Evolutionary conservation across 1,139 yeast species (phyloP).

Genomic region (Hemisphaericaspora subhashii): DNA sequence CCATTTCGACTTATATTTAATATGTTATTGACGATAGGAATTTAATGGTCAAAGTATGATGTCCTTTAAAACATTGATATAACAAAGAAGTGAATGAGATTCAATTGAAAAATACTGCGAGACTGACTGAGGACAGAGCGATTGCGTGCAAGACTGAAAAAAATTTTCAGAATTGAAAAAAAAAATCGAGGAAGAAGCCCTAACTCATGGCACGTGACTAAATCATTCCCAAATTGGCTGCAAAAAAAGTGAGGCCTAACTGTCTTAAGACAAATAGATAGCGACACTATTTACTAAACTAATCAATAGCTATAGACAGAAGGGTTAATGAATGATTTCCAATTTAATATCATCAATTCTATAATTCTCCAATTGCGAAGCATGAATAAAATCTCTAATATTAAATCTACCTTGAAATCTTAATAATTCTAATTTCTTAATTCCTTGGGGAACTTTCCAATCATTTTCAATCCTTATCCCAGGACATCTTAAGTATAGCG

Average conservation of each 20-base stretch:
- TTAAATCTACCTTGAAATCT: slow-evolving; percentile 3
- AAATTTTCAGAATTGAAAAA: slow-evolving; percentile 4
- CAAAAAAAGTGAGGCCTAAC: too few relatives aligned
- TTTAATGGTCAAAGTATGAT: slow-evolving; percentile 64
- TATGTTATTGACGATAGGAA: slow-evolving; percentile 76
- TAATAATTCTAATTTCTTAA: slow-evolving; percentile 2
- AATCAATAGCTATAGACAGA: too few relatives aligned
- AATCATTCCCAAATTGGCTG: too few relatives aligned
- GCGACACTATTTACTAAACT: too few relatives aligned
- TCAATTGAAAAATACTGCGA: slow-evolving; percentile 3
- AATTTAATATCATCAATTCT: slow-evolving; percentile 1
- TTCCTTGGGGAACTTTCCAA: slow-evolving; percentile 3
- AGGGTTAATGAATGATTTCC: background rate
- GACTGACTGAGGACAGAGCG: background rate
- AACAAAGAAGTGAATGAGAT: background rate
- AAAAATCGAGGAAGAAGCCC: slow-evolving; percentile 3
- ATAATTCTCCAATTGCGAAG: background rate
- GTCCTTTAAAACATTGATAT: slow-evolving; percentile 6
- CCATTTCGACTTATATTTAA: slow-evolving; percentile 92
- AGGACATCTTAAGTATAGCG: slow-evolving; percentile 4
- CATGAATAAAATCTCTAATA: slow-evolving; percentile 1
- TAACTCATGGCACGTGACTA: slow-evolving; percentile 5
- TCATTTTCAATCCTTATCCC: slow-evolving; percentile 3
- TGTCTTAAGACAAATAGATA: too few relatives aligned
- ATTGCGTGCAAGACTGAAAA: slow-evolving; percentile 3